These are phyloP conservation scores for Lichtheimia corymbifera DNA, from an alignment of 371 early-diverging fungal genomes.

Conservation along the genomic window DNA sequence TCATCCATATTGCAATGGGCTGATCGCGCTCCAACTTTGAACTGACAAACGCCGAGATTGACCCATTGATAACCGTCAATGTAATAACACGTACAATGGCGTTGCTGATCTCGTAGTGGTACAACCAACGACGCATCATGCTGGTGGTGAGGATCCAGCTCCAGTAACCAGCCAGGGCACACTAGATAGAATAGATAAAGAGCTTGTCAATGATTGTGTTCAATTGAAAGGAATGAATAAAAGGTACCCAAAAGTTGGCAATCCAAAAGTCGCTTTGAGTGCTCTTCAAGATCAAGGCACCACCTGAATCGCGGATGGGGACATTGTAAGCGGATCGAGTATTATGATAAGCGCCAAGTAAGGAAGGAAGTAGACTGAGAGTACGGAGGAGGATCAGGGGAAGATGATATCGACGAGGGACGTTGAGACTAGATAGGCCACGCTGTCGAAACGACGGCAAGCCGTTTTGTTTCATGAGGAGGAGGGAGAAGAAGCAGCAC, in stretches of 20 bases:
- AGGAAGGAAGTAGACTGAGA: conserved; percentile 47
- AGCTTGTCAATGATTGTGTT: not conserved
- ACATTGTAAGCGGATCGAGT: conserved; percentile 38
- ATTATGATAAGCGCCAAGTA: conserved; percentile 47
- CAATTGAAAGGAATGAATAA: not conserved
- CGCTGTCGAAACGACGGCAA: conserved; percentile 32
- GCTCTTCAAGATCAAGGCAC: conserved; percentile 46
- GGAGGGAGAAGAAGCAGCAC: not conserved
- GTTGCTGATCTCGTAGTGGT: conserved; percentile 59
- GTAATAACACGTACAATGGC: conserved; percentile 60
- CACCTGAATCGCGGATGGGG: conserved; percentile 51
- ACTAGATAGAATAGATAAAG: conserved; percentile 7
- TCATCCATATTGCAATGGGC: conserved; percentile 57
- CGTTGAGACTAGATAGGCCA: conserved; percentile 35
- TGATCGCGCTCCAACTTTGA: conserved; percentile 47
- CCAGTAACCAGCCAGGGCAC: conserved; percentile 55
- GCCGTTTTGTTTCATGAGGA: conserved; percentile 22
- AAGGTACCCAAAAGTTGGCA: conserved; percentile 58
- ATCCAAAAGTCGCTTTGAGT: conserved; percentile 57
- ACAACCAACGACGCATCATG: conserved; percentile 64
- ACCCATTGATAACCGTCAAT: conserved; percentile 56
- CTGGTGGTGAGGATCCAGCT: conserved; percentile 58
- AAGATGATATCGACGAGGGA: conserved; percentile 43
- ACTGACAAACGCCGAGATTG: conserved; percentile 44
- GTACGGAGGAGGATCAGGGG: conserved; percentile 47